Base-by-base conservation (phyloP, 2,329 filamentous ascomycete genomes). In the Cladosporium sp. region DNA sequence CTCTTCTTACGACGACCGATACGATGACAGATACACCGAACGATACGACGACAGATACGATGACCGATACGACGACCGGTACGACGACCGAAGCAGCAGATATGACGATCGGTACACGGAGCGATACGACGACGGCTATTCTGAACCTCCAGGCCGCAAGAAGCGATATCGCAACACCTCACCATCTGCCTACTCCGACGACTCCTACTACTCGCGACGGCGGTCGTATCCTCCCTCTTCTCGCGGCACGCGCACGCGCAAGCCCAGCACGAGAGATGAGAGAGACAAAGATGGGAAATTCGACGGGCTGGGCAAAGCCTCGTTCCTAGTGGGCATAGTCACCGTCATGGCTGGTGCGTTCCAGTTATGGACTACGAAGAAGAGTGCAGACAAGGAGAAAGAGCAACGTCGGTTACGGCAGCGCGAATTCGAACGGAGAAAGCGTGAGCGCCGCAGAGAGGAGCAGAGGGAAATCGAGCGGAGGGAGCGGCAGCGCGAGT, bases 301-400 rank as follows among this genome's bases (percentile, higher is more conserved):
- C 22, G 53, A 52, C 49, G 50, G 31, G 11, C 13, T 57, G 22
- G 55, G 52, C 34, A 52, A 55, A 16, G 42, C 55, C 6, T 35
- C 43, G 4, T 43, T 57, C 32, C 43, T 52, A 16, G 45, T 55
- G 13, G 55, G 55, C 44, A 40, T 57, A 31, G 34, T 57, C 42
- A 41, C 46, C 10, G 50, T 53, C 10, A 32, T 54, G 4, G 53
- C 53, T 14, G 55, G 55, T 13, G 42, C 54, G 13, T 44, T 57
- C n/a, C 55, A 55, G 18, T 14, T 57, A 2, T 55, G 55, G 55
- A 55, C 41, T 5, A 52, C 43, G 6, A 50, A 55, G 45, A 53
- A 53, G 11, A 40, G 33, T 13, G 55, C 40, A 14, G 55, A 57
- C 11, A 53, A 46, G 10, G 53, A 55, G 22, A 44, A 53, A 13